Conservation (phyloP, 2,329 filamentous ascomycete species). For the Cladobotryum mycophilum region DNA sequence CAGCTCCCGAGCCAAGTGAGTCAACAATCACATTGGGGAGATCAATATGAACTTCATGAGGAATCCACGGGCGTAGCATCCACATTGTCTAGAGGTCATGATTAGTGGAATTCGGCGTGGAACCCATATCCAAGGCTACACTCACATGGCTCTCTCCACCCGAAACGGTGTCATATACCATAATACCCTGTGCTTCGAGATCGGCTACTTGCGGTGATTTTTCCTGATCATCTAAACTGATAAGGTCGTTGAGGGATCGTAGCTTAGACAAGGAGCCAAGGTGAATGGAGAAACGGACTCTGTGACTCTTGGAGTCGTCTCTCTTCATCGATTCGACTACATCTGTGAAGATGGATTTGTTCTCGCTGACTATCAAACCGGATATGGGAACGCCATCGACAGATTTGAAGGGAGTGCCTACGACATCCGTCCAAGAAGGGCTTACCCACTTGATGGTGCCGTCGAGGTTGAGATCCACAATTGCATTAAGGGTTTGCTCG, state of each 20-base stretch:
- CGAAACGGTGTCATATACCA: conserved; percentile 87
- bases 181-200: conserved; percentile 94
- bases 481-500: conserved; percentile 93
- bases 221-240: conserved; percentile 33
- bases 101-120: conserved; percentile 2
- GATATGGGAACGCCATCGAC: conserved; percentile 73
- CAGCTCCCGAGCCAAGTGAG: conserved; percentile 86
- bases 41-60: conserved; percentile 92
- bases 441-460: conserved; percentile 93
- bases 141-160: conserved; percentile 86
- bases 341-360: conserved; percentile 73
- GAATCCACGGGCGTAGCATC: conserved; percentile 94
- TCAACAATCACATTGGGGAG: conserved; percentile 84
- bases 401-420: conserved; percentile 68
- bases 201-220: conserved; percentile 50
- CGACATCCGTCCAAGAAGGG: conserved; percentile 89
- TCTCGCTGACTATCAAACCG: conserved; percentile 70
- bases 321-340: conserved; percentile 83
- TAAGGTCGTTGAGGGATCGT: conserved; percentile 37
- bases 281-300: conserved; percentile 72
- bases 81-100: conserved; percentile 76
- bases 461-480: conserved; percentile 87
- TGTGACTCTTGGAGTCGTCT: conserved; percentile 88
- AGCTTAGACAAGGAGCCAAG: conserved; percentile 65
- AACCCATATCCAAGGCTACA: conserved; percentile 16